phyloP scores from a whole-genome alignment of 208 protist species.

The Trypanosoma theileri region DNA sequence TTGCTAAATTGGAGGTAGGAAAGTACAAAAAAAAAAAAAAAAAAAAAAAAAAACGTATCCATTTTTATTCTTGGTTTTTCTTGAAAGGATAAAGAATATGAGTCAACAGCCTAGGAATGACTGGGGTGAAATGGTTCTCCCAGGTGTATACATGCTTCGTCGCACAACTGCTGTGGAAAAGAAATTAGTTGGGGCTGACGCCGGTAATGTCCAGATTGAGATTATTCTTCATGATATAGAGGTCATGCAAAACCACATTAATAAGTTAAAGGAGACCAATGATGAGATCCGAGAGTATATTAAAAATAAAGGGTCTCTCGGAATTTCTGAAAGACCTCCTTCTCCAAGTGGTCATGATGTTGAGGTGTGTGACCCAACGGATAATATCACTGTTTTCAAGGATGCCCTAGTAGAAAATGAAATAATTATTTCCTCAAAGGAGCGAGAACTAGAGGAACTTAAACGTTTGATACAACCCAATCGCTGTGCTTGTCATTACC shows the following conservation, averaged over 20 bases:
- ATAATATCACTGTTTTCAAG: constrained; percentile 33
- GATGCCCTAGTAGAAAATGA: constrained; percentile 48
- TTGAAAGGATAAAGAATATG: constrained; percentile 15
- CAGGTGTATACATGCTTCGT: constrained; percentile 82
- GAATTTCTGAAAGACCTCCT: neutral
- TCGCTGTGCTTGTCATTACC: constrained; percentile 34
- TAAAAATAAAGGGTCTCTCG: constrained; percentile 3
- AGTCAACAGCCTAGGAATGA: constrained; percentile 10
- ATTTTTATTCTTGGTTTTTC: constrained; percentile 18
- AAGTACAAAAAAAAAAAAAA: constrained; percentile 4
- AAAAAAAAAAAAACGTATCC: constrained; percentile 15
- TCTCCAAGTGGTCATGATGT: constrained; percentile 10
- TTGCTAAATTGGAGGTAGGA: neutral
- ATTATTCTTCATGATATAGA: constrained; percentile 63
- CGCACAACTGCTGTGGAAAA: constrained; percentile 19
- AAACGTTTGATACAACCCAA: constrained; percentile 25
- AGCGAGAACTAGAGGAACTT: constrained; percentile 32
- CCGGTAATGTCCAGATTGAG: constrained; percentile 50
- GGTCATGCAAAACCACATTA: constrained; percentile 45
- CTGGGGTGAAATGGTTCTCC: constrained; percentile 78
- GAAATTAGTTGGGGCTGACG: constrained; percentile 5
- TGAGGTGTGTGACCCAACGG: constrained; percentile 19
- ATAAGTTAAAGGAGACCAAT: constrained; percentile 66
- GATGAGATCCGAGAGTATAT: constrained; percentile 53
- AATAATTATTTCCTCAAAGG: constrained; percentile 35